Percentiles rank a stretch among this genome's conserved stretches.
Conservation (phyloP, 192 early-diverging fungal genomes). For the Rhizophagus prolifer region DNA sequence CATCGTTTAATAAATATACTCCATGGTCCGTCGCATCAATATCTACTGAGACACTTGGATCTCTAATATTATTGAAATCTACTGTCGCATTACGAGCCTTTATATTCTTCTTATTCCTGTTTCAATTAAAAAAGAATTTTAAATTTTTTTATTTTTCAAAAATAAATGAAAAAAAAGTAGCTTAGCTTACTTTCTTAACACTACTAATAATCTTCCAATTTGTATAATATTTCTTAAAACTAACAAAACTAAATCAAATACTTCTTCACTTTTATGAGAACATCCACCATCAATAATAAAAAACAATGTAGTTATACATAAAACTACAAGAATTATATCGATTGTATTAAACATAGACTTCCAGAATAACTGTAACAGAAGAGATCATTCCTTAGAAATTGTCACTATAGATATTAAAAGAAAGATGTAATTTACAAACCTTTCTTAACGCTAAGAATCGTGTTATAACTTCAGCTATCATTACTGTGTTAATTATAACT, state of each 20-base stretch:
- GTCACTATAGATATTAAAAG: neutral
- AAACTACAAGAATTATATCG: slow-evolving; percentile 65
- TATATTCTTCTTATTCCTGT: slow-evolving; percentile 24
- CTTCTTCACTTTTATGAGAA: slow-evolving; percentile 65
- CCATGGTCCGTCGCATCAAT: neutral
- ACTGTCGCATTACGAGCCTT: slow-evolving; percentile 23
- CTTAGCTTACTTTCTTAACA: slow-evolving; percentile 57
- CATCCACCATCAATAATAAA: slow-evolving; percentile 64
- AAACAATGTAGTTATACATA: slow-evolving; percentile 69
- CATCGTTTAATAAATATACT: neutral
- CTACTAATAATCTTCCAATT: slow-evolving; percentile 64
- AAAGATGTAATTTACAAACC: slow-evolving; percentile 33
- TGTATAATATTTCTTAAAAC: slow-evolving; percentile 75
- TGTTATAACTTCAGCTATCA: slow-evolving; percentile 71
- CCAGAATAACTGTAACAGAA: slow-evolving; percentile 49
- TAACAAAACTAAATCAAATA: slow-evolving; percentile 69
- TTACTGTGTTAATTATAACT: slow-evolving; percentile 68
- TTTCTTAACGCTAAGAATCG: slow-evolving; percentile 64
- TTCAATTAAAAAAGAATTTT: neutral
- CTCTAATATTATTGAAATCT: slow-evolving; percentile 24
- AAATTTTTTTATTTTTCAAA: neutral
- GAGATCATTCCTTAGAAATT: neutral
- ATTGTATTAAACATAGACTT: slow-evolving; percentile 71
- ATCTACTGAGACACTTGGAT: slow-evolving; percentile 19
- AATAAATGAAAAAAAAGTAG: neutral